Evolutionary conservation across 179 eudicot genomes (phyloP).

Genomic region (Monotropa hypopitys): DNA sequence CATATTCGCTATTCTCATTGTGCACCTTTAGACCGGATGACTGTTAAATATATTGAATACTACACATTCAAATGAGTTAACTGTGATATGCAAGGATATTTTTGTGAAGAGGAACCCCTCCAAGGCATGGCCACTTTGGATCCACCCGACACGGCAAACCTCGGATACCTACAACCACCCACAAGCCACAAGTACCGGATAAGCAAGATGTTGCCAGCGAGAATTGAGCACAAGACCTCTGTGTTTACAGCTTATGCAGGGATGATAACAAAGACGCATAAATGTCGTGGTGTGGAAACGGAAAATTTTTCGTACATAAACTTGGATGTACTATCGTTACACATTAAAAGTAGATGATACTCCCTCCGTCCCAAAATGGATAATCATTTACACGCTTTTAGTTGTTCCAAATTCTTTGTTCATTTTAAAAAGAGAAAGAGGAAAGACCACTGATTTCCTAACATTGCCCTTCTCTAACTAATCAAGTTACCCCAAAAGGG

Average conservation of each 20-base stretch:
- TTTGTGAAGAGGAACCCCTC: neutral
- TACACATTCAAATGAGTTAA: neutral
- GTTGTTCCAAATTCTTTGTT: too few relatives aligned
- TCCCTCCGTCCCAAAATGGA: neutral
- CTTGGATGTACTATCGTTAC: too few relatives aligned
- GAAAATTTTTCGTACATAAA: neutral
- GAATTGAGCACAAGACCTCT: neutral
- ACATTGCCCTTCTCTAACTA: too few relatives aligned
- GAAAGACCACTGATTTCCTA: too few relatives aligned
- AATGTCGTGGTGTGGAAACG: neutral
- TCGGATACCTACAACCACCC: neutral
- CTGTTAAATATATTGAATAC: neutral
- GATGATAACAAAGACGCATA: neutral
- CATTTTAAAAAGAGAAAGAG: too few relatives aligned
- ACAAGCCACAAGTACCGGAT: neutral
- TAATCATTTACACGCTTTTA: too few relatives aligned
- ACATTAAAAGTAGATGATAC: neutral
- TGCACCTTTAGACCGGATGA: neutral
- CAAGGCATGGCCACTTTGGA: neutral
- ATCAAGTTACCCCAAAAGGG: too few relatives aligned
- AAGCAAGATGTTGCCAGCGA: neutral
- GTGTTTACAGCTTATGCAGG: neutral
- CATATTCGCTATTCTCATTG: neutral
- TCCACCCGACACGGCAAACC: neutral
- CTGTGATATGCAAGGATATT: neutral